Conservation (phyloP, 257 asterid genomes). For the Leonotis leonurus region DNA sequence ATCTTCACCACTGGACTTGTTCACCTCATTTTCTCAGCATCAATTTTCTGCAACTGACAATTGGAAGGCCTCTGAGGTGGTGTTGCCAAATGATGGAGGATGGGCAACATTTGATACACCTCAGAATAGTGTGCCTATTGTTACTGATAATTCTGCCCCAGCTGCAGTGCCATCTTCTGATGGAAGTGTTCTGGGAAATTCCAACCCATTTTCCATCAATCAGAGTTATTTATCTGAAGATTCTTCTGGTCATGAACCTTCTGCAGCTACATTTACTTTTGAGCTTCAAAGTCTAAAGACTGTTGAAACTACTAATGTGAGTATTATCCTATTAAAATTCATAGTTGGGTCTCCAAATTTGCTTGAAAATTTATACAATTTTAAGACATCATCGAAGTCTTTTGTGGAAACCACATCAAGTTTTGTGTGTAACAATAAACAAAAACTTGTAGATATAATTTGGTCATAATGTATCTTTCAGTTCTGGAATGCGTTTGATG, state of each 20-base stretch:
- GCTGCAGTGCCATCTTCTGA: constrained; percentile 34
- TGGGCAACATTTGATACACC: constrained; percentile 48
- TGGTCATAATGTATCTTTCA: constrained; percentile 29
- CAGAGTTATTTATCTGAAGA: constrained; percentile 28
- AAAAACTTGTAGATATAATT: background rate
- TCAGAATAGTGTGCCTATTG: constrained; percentile 28
- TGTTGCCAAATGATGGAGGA: constrained; percentile 19
- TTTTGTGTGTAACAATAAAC: background rate
- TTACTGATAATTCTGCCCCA: constrained; percentile 25
- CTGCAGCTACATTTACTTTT: constrained; percentile 21
- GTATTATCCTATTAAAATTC: constrained; percentile 7
- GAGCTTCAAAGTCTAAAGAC: constrained; percentile 23
- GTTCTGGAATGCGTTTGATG: constrained; percentile 69
- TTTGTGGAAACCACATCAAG: background rate
- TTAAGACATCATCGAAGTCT: background rate
- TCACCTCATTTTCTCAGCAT: constrained; percentile 35
- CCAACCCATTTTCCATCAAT: constrained; percentile 37
- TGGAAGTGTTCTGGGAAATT: constrained; percentile 24
- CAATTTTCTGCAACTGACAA: constrained; percentile 29
- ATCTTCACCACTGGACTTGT: constrained; percentile 41
- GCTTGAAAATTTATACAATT: background rate
- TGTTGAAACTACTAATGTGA: constrained; percentile 33
- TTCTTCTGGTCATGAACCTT: constrained; percentile 23
- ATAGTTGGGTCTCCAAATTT: background rate
- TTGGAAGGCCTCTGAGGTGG: constrained; percentile 17